These are phyloP conservation scores for Thermochaetoides thermophila DNA, from an alignment of 495 filamentous ascomycete species.

Conservation along the genomic window DNA sequence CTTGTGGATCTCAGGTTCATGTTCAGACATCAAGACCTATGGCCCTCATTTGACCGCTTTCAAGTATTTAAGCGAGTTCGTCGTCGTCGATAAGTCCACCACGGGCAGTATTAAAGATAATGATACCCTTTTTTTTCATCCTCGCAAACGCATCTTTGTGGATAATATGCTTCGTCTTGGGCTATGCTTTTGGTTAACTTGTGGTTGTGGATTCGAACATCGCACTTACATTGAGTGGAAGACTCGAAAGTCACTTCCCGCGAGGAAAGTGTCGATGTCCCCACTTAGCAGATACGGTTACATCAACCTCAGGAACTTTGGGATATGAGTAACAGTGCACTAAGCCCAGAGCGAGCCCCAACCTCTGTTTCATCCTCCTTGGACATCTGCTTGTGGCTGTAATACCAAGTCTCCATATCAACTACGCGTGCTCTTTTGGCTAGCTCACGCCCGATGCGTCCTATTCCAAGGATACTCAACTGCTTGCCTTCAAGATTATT, in stretches of 20 bases:
- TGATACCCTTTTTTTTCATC: slow-evolving; percentile 61
- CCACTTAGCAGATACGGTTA: no score
- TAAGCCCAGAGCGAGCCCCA: slow-evolving; percentile 50
- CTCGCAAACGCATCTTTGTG: slow-evolving; percentile 43
- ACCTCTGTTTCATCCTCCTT: slow-evolving; percentile 37
- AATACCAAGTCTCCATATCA: slow-evolving; percentile 54
- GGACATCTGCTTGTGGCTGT: slow-evolving; percentile 41
- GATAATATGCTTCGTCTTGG: no score
- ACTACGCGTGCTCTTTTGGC: slow-evolving; percentile 39
- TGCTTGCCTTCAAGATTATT: slow-evolving; percentile 58
- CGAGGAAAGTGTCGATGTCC: no score
- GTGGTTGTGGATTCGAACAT: no score
- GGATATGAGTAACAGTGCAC: no score
- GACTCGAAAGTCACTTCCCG: no score
- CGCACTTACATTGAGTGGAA: no score
- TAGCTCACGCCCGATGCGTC: slow-evolving; percentile 57
- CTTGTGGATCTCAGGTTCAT: slow-evolving; percentile 58
- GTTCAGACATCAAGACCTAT: slow-evolving; percentile 74
- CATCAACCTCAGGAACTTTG: no score
- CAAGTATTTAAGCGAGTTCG: slow-evolving; percentile 54
- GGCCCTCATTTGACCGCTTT: slow-evolving; percentile 49
- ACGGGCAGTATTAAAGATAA: slow-evolving; percentile 59
- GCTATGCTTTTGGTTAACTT: no score
- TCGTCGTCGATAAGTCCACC: slow-evolving; percentile 58
- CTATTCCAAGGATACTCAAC: slow-evolving; percentile 77